A percentile compares a stretch with the other conserved stretches of the same genome.
These are phyloP conservation scores for Hibiscus syriacus DNA, from an alignment of 345 rosid species.

Conservation along the genomic window DNA sequence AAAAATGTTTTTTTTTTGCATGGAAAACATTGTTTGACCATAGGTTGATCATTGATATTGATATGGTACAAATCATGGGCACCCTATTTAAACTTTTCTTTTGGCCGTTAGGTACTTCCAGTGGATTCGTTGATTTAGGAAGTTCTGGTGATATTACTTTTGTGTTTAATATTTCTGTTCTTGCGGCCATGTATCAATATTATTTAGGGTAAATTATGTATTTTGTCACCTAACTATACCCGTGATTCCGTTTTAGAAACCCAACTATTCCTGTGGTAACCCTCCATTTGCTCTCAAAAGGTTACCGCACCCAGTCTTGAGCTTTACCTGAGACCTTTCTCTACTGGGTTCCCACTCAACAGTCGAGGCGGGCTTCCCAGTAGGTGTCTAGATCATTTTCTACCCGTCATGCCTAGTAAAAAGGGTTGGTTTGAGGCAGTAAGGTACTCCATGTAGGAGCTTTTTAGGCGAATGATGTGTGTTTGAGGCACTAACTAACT, in stretches of 20 bases:
- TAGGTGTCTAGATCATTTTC: conserved; percentile 50
- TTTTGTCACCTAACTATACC: too few relatives aligned
- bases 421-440: conserved; percentile 51
- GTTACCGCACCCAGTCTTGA: conserved; percentile 47
- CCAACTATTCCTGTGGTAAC: conserved; percentile 41
- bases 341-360: conserved; percentile 33
- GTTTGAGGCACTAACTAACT: conserved; percentile 34
- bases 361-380: conserved; percentile 29
- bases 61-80: conserved; percentile 6
- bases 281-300: conserved; percentile 68
- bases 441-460: conserved; percentile 61
- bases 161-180: background rate
- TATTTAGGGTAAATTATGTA: background rate
- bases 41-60: conserved; percentile 8
- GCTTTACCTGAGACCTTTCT: conserved; percentile 44
- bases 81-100: background rate
- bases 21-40: conserved; percentile 11
- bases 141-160: background rate
- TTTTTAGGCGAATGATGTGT: conserved; percentile 49
- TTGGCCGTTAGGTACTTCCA: background rate
- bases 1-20: conserved; percentile 13
- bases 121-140: background rate
- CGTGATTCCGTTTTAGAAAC: too few relatives aligned
- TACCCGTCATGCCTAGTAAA: conserved; percentile 51
- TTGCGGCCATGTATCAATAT: too few relatives aligned